phyloP scores from a whole-genome alignment of 345 rosid species.

The Moringa oleifera region DNA sequence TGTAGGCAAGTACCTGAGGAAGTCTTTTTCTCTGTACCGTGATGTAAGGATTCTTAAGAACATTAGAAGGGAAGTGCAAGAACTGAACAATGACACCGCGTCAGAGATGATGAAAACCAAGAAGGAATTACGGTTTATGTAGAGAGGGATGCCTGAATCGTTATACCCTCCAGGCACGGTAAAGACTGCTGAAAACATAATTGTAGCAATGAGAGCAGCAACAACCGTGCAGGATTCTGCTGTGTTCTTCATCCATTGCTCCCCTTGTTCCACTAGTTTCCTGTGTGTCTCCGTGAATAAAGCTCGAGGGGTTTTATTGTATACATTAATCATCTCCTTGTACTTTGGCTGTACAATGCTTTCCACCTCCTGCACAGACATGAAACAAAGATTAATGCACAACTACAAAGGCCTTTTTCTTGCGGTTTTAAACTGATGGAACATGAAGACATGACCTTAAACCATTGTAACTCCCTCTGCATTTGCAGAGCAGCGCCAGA shows the following conservation, averaged over 20 bases:
- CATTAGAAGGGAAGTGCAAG: slow-evolving; percentile 43
- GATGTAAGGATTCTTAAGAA: slow-evolving; percentile 56
- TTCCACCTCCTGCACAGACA: slow-evolving; percentile 54
- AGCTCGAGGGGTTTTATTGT: slow-evolving; percentile 38
- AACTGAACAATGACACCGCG: slow-evolving; percentile 42
- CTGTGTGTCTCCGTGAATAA: slow-evolving; percentile 53
- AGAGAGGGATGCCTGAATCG: slow-evolving; percentile 19
- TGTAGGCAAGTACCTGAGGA: slow-evolving; percentile 38
- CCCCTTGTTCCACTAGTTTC: slow-evolving; percentile 34
- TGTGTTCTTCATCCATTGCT: slow-evolving; percentile 51
- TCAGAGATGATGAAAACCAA: slow-evolving; percentile 39
- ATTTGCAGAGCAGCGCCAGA: slow-evolving; percentile 74
- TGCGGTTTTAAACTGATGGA: too few relatives aligned
- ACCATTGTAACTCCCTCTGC: slow-evolving; percentile 85
- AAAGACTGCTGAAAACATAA: slow-evolving; percentile 55
- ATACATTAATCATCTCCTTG: slow-evolving; percentile 44
- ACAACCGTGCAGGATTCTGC: slow-evolving; percentile 51
- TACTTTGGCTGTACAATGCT: slow-evolving; percentile 59
- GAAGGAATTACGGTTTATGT: slow-evolving; percentile 13
- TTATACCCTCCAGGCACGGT: slow-evolving; percentile 43
- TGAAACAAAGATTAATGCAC: not conserved
- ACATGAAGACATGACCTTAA: slow-evolving; percentile 33
- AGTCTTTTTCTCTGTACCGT: slow-evolving; percentile 48
- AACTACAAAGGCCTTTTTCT: too few relatives aligned
- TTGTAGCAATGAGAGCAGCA: slow-evolving; percentile 51